Evolutionary conservation across 257 asterid genomes (phyloP).

Genomic region (Parsonsia alboflavescens): DNA sequence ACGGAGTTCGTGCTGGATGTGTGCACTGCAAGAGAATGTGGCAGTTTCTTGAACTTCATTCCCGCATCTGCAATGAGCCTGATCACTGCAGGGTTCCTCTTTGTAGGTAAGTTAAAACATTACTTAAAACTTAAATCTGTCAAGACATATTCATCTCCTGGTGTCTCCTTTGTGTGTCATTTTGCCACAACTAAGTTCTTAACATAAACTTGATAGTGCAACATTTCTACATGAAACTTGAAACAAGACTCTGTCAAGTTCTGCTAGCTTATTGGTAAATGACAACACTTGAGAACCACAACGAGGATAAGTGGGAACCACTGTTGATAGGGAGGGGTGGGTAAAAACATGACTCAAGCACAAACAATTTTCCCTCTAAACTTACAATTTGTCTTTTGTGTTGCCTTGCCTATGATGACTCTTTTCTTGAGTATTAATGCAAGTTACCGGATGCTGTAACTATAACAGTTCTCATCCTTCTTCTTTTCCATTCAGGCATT

Average conservation of each 20-base stretch:
- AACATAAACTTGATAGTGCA: no score
- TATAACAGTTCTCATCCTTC: background rate
- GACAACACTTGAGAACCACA: no score
- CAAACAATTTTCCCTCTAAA: background rate
- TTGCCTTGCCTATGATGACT: background rate
- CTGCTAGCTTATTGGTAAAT: no score
- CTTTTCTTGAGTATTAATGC: background rate
- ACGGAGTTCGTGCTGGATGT: constrained; percentile 85
- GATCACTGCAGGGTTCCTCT: constrained; percentile 86
- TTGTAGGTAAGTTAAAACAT: constrained; percentile 51
- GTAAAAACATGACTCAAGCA: no score
- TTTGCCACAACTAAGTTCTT: no score
- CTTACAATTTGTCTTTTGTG: background rate
- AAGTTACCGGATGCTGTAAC: background rate
- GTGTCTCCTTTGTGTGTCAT: no score
- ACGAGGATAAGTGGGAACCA: no score
- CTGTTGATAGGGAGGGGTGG: no score
- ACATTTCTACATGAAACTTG: no score
- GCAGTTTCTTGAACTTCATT: constrained; percentile 90
- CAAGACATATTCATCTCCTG: no score
- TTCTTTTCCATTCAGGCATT: constrained; percentile 45
- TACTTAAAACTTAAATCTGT: background rate
- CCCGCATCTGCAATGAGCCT: constrained; percentile 72
- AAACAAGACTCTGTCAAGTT: no score
- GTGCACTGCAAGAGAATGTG: constrained; percentile 86